These are phyloP conservation scores for Malassezia globosa DNA, from an alignment of 1,284 basidiomycete species.

Conservation along the genomic window DNA sequence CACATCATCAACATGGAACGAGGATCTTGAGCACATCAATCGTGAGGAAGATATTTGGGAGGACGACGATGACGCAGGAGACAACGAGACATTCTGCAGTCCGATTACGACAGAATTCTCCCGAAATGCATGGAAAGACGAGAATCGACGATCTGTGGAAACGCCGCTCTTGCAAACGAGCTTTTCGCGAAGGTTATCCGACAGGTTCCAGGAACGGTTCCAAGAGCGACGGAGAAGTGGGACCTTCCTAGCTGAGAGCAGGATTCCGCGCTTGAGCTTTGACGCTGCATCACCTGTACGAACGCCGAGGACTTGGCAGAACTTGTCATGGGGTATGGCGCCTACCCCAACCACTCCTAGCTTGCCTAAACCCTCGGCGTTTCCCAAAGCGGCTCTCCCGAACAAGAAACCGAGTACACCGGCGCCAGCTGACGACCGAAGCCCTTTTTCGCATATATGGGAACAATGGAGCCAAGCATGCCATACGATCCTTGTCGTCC, in stretches of 20 bases:
- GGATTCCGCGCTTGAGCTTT: too few relatives aligned
- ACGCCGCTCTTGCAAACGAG: neutral
- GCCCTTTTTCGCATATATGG: too few relatives aligned
- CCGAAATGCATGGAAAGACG: neutral
- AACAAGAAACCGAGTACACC: too few relatives aligned
- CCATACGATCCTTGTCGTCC: conserved; percentile 7
- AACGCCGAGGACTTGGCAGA: neutral
- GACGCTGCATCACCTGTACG: neutral
- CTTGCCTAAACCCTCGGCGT: too few relatives aligned
- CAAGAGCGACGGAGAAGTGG: neutral
- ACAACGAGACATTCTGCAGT: neutral
- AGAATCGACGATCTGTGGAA: neutral
- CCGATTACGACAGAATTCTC: neutral
- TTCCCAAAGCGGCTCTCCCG: too few relatives aligned
- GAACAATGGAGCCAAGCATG: neutral
- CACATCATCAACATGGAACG: neutral
- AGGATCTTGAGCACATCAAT: too few relatives aligned
- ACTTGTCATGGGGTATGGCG: neutral
- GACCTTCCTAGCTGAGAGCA: too few relatives aligned
- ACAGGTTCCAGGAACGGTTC: neutral
- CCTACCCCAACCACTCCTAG: too few relatives aligned
- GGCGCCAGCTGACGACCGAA: too few relatives aligned
- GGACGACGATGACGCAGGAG: conserved; percentile 8
- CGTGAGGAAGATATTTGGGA: conserved; percentile 13
- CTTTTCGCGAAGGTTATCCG: neutral